These are phyloP conservation scores for Saturnispora gosingensis DNA, from an alignment of 805 yeast species.

Conservation along the genomic window DNA sequence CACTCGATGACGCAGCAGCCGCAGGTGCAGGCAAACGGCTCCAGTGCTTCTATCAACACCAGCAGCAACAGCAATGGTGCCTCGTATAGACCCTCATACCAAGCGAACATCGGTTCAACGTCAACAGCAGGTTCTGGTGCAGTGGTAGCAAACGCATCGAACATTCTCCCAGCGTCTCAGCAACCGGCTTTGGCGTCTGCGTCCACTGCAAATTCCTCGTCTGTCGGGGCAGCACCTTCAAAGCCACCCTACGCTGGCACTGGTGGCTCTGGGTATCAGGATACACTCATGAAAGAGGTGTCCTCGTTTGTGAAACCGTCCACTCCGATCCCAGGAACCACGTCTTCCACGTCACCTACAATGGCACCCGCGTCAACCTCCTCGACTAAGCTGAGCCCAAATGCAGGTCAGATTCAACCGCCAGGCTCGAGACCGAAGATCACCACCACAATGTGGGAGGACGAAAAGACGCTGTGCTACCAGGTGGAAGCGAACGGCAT, in stretches of 20 bases:
- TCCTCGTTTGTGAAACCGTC: background rate
- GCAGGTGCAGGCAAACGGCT: background rate
- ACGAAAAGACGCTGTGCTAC: slow-evolving; percentile 60
- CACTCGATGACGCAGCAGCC: background rate
- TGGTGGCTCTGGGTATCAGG: background rate
- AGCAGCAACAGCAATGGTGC: slow-evolving; percentile 11
- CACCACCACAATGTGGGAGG: slow-evolving; percentile 72
- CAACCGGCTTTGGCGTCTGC: slow-evolving; percentile 8
- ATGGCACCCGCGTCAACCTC: background rate
- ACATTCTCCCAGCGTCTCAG: slow-evolving; percentile 4
- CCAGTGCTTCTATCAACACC: slow-evolving; percentile 8
- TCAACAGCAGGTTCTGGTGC: slow-evolving; percentile 8
- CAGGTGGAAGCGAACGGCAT: slow-evolving; percentile 66
- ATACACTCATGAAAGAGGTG: background rate
- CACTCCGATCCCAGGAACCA: background rate
- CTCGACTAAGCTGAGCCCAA: slow-evolving; percentile 20
- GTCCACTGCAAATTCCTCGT: slow-evolving; percentile 9
- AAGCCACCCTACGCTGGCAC: background rate
- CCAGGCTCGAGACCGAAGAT: slow-evolving; percentile 44
- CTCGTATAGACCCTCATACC: background rate
- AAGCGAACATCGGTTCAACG: slow-evolving; percentile 9
- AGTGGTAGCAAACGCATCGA: slow-evolving; percentile 12
- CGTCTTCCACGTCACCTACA: background rate
- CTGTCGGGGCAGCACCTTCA: background rate
- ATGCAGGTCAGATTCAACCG: slow-evolving; percentile 32